Evolutionary conservation across 2,329 filamentous ascomycete species (phyloP).

Genomic region (Leptographium flavum): DNA sequence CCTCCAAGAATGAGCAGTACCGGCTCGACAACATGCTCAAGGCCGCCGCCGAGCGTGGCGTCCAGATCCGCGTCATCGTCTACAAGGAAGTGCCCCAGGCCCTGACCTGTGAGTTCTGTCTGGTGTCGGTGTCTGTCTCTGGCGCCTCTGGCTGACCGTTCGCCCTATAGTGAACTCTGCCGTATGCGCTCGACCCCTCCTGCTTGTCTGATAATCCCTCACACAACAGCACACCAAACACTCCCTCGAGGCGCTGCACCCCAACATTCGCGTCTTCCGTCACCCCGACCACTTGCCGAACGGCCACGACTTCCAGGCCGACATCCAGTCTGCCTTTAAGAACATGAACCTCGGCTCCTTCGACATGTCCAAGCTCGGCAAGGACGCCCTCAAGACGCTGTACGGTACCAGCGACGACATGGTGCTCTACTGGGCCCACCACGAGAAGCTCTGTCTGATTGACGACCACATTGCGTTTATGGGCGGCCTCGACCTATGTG

Average conservation of each 20-base stretch:
- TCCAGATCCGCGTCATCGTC: conserved; percentile 73
- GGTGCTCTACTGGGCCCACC: conserved; percentile 83
- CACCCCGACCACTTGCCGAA: conserved; percentile 81
- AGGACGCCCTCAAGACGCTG: conserved; percentile 59
- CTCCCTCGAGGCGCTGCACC: conserved; percentile 59
- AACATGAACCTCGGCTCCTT: conserved; percentile 32
- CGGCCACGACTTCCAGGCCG: conserved; percentile 48
- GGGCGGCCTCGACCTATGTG: conserved; percentile 76
- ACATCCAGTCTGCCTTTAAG: conserved; percentile 50
- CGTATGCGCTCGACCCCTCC: not conserved
- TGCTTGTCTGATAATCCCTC: no score
- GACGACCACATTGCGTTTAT: conserved; percentile 76
- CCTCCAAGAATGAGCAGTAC: conserved; percentile 68
- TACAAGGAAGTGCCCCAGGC: conserved; percentile 85
- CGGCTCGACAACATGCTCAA: conserved; percentile 72
- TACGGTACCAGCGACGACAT: conserved; percentile 73
- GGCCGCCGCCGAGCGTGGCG: conserved; percentile 69
- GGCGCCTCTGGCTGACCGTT: conserved; percentile 27
- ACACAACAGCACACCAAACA: conserved; percentile 57
- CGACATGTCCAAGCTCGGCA: conserved; percentile 49
- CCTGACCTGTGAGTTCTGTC: conserved; percentile 63
- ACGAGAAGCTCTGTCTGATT: conserved; percentile 78
- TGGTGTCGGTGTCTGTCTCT: no score
- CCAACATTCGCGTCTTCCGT: conserved; percentile 77
- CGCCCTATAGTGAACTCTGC: conserved; percentile 4